Evolutionary conservation across 2,329 filamentous ascomycete genomes (phyloP).

Genomic region (Corniculantispora saksenae): DNA sequence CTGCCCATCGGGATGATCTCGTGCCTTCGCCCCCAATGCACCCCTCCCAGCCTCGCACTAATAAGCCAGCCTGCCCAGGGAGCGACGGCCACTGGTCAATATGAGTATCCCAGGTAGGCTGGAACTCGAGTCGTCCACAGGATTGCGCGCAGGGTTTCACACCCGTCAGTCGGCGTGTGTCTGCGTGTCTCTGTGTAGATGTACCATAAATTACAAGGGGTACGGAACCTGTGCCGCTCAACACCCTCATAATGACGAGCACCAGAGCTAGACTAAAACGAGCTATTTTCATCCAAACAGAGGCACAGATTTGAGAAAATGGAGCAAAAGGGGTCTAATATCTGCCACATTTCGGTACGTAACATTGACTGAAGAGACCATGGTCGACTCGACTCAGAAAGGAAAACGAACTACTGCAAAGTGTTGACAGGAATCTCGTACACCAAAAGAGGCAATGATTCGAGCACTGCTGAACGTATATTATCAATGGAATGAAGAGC

Average conservation of each 20-base stretch:
- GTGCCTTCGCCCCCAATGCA: slow-evolving; percentile 11
- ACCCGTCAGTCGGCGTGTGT: not conserved
- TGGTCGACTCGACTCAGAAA: not conserved
- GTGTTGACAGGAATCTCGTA: not conserved
- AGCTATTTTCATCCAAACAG: not conserved
- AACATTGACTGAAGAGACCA: not conserved
- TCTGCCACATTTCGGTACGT: not conserved
- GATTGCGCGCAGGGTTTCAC: not conserved
- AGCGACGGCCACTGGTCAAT: slow-evolving; percentile 9
- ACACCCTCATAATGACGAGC: not conserved
- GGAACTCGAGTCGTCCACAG: not conserved
- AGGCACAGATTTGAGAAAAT: not conserved
- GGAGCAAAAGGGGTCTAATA: not conserved
- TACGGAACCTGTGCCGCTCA: not conserved
- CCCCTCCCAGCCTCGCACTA: slow-evolving; percentile 4
- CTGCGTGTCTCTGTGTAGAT: not conserved
- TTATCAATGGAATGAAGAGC: not conserved
- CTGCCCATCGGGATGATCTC: slow-evolving; percentile 13
- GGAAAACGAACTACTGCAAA: not conserved
- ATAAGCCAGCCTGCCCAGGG: not conserved
- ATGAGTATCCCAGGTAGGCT: not conserved
- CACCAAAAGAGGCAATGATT: not conserved
- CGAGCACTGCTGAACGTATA: not conserved
- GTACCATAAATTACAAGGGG: not conserved
- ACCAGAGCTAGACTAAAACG: slow-evolving; percentile 3